Evolutionary conservation across 2,329 filamentous ascomycete species (phyloP), one percentile per base, ranked within the genome.

Genomic region (Chaetoscypha palmicola): DNA sequence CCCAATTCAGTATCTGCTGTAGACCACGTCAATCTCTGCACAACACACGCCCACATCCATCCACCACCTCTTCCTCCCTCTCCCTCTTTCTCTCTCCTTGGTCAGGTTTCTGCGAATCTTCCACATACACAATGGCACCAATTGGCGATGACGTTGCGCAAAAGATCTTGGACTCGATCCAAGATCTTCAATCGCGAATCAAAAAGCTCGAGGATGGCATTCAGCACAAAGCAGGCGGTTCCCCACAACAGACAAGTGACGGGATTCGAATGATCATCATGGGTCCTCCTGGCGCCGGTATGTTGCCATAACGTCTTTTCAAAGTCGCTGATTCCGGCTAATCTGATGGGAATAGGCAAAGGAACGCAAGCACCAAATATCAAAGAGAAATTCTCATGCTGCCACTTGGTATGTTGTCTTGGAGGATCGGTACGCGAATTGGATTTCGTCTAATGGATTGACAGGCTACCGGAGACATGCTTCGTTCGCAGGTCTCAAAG

Each of bases 381-480:
- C 71, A 96, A 96, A 79, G 91, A 97, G 64, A 94, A 87, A 73
- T 98, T 90, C 73, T 88, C 83, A 66, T 89, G 89, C 72, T 98
- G 92, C 73, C 92, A 98, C 70, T 72, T 98, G 72, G 90, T 96
- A 79, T 62, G 83, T 65, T 30, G 19, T 21, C 34, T 10, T 28
- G 23, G 32, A 38, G 40, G 37, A 39, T 34, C 16, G 20, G 30
- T 23, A 16, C 12, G 22, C 3, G 21, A 12, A 9, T 19, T 14
- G 17, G 28, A 40, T 63, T 40, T 52, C 35, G 42, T 28, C 49
- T 58, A 39, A 57, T 42, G 47, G 45, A 46, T 47, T 20, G 37
- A 39, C 60, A 96, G 90, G 92, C 92, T 53, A 98, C 92, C 48
- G 92, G 92, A 66, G 92, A 98, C 70, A 98, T 98, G 92, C 79